Evolutionary conservation across 163 green algal species (phyloP), one percentile per base, ranked within the genome.

Genomic region (Picocystis sp.): DNA sequence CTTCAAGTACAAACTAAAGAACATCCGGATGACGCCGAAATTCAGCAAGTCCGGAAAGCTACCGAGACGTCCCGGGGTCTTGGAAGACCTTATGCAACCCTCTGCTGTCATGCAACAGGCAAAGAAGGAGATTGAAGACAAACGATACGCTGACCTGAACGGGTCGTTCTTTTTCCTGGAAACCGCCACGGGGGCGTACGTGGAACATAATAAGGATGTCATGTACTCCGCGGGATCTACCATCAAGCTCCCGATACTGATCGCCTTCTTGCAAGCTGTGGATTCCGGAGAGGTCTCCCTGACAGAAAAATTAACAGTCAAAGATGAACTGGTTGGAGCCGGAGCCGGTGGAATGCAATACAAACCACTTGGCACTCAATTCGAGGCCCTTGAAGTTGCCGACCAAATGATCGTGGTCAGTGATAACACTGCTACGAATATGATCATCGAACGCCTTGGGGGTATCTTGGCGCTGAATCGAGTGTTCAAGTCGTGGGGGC

Each of bases 381-480:
- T 38, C 13, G 17, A 22, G 47, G 47, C 17, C 17, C 5, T 52
- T 9, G 50, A 56, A 42, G 12, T 51, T 21, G 50, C 50, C 19
- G 19, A 56, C 22, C 50, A 56, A 42, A 56, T 56, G 50, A 51
- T 51, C 22, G 50, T 22, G 3, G 50, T 56, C 22, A 48, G 22
- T 19, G 50, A 56, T 22, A 56, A 56, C 50, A 56, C 50, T 10
- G 50, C 50, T 11, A 56, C 50, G 35, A 56, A 56, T 42, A 50
- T 56, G 50, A 41, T 56, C 22, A 50, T 56, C 22, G 50, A 52
- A 19, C 17, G 50, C 5, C 12, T 49, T 11, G 50, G 50, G 12
- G 50, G 50, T 5, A 48, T 56, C 22, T 21, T 15, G n/a, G 22
- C 23, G 8, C 5, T 56, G 17, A 56, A 56, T 42, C n/a, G 45